Percentiles rank a stretch among this genome's conserved stretches.
Evolutionary conservation across 306 rosid species (phyloP).

Genomic region (Begonia fuchsioides): DNA sequence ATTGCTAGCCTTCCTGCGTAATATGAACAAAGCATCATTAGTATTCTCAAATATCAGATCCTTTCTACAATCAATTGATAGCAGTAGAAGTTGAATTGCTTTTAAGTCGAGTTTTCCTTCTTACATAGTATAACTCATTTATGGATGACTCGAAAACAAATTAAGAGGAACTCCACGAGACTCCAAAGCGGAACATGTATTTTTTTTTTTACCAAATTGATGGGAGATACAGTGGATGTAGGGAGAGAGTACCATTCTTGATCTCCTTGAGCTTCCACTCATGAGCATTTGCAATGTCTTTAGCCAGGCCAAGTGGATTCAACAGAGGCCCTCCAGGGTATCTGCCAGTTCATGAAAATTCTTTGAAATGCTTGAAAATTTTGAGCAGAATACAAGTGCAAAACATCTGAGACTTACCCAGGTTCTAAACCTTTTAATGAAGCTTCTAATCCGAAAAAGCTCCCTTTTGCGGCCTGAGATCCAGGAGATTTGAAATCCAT

Average conservation of each 20-base stretch:
- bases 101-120: too few relatives aligned
- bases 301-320: conserved; percentile 78
- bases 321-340: conserved; percentile 80
- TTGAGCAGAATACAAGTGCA: too few relatives aligned
- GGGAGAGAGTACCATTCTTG: conserved; percentile 41
- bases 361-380: background rate
- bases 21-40: conserved; percentile 2
- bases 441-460: conserved; percentile 74
- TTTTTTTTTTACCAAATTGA: too few relatives aligned
- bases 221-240: too few relatives aligned
- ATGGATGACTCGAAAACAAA: too few relatives aligned
- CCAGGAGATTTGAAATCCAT: conserved; percentile 87
- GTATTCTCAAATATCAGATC: background rate
- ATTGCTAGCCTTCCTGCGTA: conserved; percentile 66
- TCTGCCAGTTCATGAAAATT: conserved; percentile 16
- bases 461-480: conserved; percentile 74
- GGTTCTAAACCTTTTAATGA: conserved; percentile 76
- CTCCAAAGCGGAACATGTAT: too few relatives aligned
- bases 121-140: too few relatives aligned
- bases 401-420: too few relatives aligned
- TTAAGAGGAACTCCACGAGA: too few relatives aligned
- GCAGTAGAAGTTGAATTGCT: too few relatives aligned
- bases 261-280: conserved; percentile 87
- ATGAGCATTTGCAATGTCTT: conserved; percentile 60
- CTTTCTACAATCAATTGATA: too few relatives aligned